phyloP scores from a whole-genome alignment of 192 early-diverging fungal species.

The Diversispora eburnea region DNA sequence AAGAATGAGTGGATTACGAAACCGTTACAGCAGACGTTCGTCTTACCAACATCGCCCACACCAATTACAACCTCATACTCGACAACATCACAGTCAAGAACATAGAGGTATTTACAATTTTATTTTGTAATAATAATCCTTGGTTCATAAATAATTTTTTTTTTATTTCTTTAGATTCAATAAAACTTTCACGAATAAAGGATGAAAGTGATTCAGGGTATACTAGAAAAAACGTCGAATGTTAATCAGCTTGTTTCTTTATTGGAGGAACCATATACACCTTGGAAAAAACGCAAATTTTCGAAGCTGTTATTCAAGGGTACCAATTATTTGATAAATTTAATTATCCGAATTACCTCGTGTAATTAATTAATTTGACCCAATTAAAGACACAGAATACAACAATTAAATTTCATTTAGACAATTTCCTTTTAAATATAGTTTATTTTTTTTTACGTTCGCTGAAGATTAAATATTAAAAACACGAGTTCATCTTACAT shows the following conservation, averaged over 20 bases:
- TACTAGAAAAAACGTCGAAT: not conserved
- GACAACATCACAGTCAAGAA: not conserved
- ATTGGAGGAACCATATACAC: not conserved
- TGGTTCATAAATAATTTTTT: not conserved
- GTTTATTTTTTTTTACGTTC: too few relatives aligned
- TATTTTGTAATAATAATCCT: not conserved
- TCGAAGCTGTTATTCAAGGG: constrained; percentile 14
- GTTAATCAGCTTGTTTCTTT: constrained; percentile 1
- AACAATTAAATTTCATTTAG: too few relatives aligned
- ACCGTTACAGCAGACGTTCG: too few relatives aligned
- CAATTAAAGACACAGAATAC: too few relatives aligned
- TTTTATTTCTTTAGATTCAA: constrained; percentile 3
- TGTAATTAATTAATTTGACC: too few relatives aligned
- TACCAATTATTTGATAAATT: too few relatives aligned
- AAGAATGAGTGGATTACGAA: too few relatives aligned
- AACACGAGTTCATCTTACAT: too few relatives aligned
- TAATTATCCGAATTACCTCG: too few relatives aligned
- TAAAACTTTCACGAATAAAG: constrained; percentile 19
- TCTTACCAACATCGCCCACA: constrained; percentile 6
- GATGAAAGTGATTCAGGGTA: constrained; percentile 21
- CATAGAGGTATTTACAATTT: not conserved
- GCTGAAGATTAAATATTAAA: too few relatives aligned
- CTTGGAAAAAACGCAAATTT: constrained; percentile 21
- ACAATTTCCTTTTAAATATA: too few relatives aligned
- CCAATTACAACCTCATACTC: not conserved